These are phyloP conservation scores for Phytophthora hibernalis DNA, from an alignment of 352 stramenopile species.

Conservation along the genomic window DNA sequence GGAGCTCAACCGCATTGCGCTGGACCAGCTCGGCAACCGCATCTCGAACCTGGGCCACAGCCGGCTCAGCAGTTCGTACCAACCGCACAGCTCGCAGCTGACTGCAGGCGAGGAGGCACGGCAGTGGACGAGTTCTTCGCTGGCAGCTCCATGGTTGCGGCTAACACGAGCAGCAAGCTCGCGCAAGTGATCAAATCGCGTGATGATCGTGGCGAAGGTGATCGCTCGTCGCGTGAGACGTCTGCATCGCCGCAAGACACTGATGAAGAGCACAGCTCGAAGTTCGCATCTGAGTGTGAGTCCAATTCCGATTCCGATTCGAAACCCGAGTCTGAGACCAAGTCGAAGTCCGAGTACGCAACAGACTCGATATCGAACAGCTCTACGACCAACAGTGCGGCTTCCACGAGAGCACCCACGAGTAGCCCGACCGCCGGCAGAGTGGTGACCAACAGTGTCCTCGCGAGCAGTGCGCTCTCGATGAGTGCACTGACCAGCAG, in stretches of 20 bases:
- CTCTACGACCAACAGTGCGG: conserved; percentile 6
- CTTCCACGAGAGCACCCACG: background rate
- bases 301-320: background rate
- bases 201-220: conserved; percentile 18
- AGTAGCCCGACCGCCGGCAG: background rate
- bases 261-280: conserved; percentile 21
- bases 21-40: conserved; percentile 53
- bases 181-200: conserved; percentile 26
- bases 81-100: conserved; percentile 31
- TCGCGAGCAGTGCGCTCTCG: background rate
- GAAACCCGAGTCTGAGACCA: background rate
- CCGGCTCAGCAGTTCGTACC: conserved; percentile 29
- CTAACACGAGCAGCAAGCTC: conserved; percentile 21
- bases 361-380: conserved; percentile 11
- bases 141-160: conserved; percentile 12
- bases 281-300: background rate
- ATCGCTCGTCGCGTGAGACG: conserved; percentile 19
- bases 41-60: conserved; percentile 49
- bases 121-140: conserved; percentile 38
- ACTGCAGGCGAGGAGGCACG: conserved; percentile 26
- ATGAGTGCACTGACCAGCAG: background rate
- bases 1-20: conserved; percentile 61
- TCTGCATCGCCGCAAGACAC: conserved; percentile 21
- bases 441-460: background rate
- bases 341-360: background rate